Percentiles rank a stretch among this genome's conserved stretches.
Conservation (phyloP, 129 eudicot genomes). For the Tanacetum coccineum region DNA sequence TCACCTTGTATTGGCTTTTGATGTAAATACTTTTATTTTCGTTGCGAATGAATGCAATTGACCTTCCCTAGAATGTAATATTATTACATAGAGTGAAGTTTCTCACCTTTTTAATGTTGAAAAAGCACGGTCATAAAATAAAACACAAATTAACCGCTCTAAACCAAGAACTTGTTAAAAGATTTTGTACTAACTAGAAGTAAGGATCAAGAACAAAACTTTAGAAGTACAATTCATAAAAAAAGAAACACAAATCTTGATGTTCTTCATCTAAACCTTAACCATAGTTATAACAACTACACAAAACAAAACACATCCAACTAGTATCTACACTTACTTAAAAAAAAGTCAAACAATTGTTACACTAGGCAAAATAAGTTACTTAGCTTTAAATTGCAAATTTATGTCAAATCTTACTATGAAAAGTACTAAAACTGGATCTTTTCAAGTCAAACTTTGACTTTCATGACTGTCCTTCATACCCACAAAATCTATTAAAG, state of each 20-base stretch:
- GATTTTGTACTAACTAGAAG: conserved; percentile 12
- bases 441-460: conserved; percentile 21
- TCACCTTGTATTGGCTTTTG: too few relatives aligned
- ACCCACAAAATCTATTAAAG: conserved; percentile 23
- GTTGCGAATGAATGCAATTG: too few relatives aligned
- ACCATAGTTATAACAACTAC: conserved; percentile 15
- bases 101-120: conserved; percentile 7
- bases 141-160: conserved; percentile 20
- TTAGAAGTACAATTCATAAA: conserved; percentile 15
- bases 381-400: neutral
- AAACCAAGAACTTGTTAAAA: neutral
- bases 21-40: too few relatives aligned
- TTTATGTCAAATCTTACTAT: conserved; percentile 17
- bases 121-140: conserved; percentile 2
- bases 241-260: conserved; percentile 25
- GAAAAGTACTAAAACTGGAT: conserved; percentile 5
- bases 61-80: too few relatives aligned
- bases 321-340: conserved; percentile 7
- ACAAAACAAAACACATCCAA: conserved; percentile 19
- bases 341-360: conserved; percentile 30
- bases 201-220: conserved; percentile 23
- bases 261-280: conserved; percentile 23
- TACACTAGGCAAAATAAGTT: conserved; percentile 15
- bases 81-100: too few relatives aligned
- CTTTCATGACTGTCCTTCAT: conserved; percentile 2